These are phyloP conservation scores for Sclerotinia subarctica DNA, from an alignment of 2,329 filamentous ascomycete genomes.

Conservation along the genomic window DNA sequence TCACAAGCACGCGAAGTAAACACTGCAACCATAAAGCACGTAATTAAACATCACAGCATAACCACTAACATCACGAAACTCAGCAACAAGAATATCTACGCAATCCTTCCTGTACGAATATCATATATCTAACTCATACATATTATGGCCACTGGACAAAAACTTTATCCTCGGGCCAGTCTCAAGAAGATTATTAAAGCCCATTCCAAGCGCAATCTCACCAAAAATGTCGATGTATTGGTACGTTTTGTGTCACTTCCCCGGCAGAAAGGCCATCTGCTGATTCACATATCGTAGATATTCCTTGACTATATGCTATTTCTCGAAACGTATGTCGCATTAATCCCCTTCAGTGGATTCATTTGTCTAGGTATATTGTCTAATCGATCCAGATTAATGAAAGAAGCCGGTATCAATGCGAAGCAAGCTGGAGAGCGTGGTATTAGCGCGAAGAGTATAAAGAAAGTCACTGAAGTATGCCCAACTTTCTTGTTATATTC, in stretches of 20 bases:
- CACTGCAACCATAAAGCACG: neutral
- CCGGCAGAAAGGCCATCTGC: slow-evolving; percentile 18
- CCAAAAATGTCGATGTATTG: slow-evolving; percentile 82
- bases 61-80: neutral
- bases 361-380: neutral
- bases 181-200: slow-evolving; percentile 89
- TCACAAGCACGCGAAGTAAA: neutral
- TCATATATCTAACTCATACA: neutral
- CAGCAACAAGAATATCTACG: neutral
- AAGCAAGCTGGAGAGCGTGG: slow-evolving; percentile 71
- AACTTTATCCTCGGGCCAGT: slow-evolving; percentile 78
- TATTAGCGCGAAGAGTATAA: slow-evolving; percentile 71
- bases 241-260: slow-evolving; percentile 48
- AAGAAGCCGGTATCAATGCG: slow-evolving; percentile 73
- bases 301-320: slow-evolving; percentile 84
- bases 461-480: slow-evolving; percentile 72
- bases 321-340: slow-evolving; percentile 57
- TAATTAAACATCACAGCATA: neutral
- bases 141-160: slow-evolving; percentile 51
- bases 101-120: neutral
- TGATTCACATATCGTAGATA: slow-evolving; percentile 53
- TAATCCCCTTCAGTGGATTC: neutral
- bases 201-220: slow-evolving; percentile 74
- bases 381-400: slow-evolving; percentile 59
- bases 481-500: neutral